Evolutionary conservation across 164 flowering plant species (phyloP).

Genomic region (Chloranthus sessilifolius): DNA sequence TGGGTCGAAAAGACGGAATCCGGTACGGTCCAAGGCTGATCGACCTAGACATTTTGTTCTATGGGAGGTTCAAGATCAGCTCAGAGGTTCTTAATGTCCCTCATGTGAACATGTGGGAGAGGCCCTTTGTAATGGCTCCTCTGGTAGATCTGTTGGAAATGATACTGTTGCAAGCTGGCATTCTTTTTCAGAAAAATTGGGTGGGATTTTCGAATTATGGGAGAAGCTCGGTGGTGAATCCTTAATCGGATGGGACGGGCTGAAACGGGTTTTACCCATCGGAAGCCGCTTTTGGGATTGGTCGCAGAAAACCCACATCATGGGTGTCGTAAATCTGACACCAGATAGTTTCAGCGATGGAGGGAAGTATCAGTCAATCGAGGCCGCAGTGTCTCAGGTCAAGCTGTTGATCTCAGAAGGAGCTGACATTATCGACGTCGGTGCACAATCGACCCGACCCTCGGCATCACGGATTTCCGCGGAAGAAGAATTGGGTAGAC

Average conservation of each 20-base stretch:
- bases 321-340: conserved; percentile 87
- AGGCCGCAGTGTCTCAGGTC: conserved; percentile 67
- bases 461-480: conserved; percentile 60
- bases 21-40: conserved; percentile 95
- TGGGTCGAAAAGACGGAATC: conserved; percentile 82
- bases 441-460: conserved; percentile 93
- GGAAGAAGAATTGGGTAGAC: conserved; percentile 71
- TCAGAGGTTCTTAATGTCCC: conserved; percentile 77
- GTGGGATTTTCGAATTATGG: conserved; percentile 71
- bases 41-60: conserved; percentile 86
- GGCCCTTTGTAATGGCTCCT: conserved; percentile 95
- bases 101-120: conserved; percentile 92
- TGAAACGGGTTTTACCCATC: conserved; percentile 73
- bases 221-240: conserved; percentile 77
- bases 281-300: conserved; percentile 72
- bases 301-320: conserved; percentile 68
- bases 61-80: conserved; percentile 56
- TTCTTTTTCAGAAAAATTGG: conserved; percentile 39
- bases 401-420: conserved; percentile 69
- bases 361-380: conserved; percentile 64
- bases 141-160: conserved; percentile 75
- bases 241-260: conserved; percentile 64
- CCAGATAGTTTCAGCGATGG: conserved; percentile 98
- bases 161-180: conserved; percentile 78
- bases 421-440: conserved; percentile 87